Evolutionary conservation across 2,329 filamentous ascomycete species (phyloP).

Genomic region (Cladosporium sphaerospermum): DNA sequence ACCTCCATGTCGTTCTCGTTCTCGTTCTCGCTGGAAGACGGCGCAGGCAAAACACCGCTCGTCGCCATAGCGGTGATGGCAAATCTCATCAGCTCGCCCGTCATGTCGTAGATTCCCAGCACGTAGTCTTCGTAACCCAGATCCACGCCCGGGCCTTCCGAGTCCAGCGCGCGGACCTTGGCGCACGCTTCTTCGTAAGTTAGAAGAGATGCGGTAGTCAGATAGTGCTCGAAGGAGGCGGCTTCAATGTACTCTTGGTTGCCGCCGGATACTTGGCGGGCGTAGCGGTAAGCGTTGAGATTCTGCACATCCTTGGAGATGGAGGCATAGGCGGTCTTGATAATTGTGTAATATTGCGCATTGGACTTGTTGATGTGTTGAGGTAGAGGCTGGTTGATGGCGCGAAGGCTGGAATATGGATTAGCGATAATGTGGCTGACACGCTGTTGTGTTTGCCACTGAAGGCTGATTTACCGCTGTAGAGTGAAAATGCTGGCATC

Average conservation of each 20-base stretch:
- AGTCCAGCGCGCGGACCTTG: slow-evolving; percentile 32
- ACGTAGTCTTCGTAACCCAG: slow-evolving; percentile 81
- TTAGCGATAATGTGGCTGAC: slow-evolving; percentile 4
- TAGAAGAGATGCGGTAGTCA: slow-evolving; percentile 69
- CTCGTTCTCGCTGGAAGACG: slow-evolving; percentile 1
- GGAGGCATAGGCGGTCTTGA: slow-evolving; percentile 59
- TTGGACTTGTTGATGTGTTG: slow-evolving; percentile 64
- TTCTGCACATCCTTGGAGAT: slow-evolving; percentile 69
- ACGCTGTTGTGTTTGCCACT: neutral
- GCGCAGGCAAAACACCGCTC: slow-evolving; percentile 48
- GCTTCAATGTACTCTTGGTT: slow-evolving; percentile 95
- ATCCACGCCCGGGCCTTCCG: slow-evolving; percentile 45
- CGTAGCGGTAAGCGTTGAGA: slow-evolving; percentile 78
- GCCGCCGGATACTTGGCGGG: slow-evolving; percentile 66
- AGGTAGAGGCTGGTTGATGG: slow-evolving; percentile 55
- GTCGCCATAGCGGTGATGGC: slow-evolving; percentile 83
- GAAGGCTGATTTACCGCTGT: slow-evolving; percentile 54
- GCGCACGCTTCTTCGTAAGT: slow-evolving; percentile 53
- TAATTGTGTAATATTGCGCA: slow-evolving; percentile 61
- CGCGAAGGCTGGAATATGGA: slow-evolving; percentile 51
- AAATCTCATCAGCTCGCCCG: slow-evolving; percentile 95
- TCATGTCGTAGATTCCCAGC: slow-evolving; percentile 86
- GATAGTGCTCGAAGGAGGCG: slow-evolving; percentile 80
- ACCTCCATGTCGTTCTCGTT: slow-evolving; percentile 31
- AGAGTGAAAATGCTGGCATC: slow-evolving; percentile 66